Conservation (phyloP, 148 eudicot species). For the Chenopodium album region DNA sequence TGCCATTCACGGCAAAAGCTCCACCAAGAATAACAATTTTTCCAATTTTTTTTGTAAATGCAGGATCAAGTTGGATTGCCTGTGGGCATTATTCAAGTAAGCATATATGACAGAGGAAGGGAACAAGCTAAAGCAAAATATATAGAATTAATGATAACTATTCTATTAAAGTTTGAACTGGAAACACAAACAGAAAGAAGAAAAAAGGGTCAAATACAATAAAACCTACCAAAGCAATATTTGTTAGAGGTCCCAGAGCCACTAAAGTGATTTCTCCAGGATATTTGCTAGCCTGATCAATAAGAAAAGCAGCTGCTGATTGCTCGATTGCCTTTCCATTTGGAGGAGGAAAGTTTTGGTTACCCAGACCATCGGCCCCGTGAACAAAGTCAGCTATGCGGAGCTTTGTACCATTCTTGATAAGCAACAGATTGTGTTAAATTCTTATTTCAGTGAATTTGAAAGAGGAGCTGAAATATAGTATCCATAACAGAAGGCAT, state of each 20-base stretch:
- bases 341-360: slow-evolving; percentile 91
- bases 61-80: slow-evolving; percentile 79
- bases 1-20: slow-evolving; percentile 91
- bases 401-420: slow-evolving; percentile 85
- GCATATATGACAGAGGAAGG: slow-evolving; percentile 4
- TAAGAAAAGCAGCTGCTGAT: slow-evolving; percentile 74
- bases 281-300: slow-evolving; percentile 57
- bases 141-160: not conserved
- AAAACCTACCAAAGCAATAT: slow-evolving; percentile 80
- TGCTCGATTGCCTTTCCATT: slow-evolving; percentile 68
- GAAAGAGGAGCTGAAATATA: not conserved
- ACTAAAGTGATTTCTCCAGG: slow-evolving; percentile 90
- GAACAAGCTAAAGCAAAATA: not conserved
- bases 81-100: slow-evolving; percentile 28
- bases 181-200: not conserved
- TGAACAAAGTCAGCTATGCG: slow-evolving; percentile 95
- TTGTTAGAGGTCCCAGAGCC: slow-evolving; percentile 94
- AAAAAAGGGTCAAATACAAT: not conserved
- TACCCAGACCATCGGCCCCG: slow-evolving; percentile 94
- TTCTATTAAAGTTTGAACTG: not conserved
- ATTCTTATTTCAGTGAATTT: not conserved
- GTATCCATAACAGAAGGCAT: slow-evolving; percentile 25
- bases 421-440: slow-evolving; percentile 19
- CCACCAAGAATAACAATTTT: slow-evolving; percentile 89
- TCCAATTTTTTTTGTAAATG: slow-evolving; percentile 60